A percentile compares a stretch with the other conserved stretches of the same genome.
Evolutionary conservation across 352 stramenopile genomes (phyloP).

Genomic region (Phytophthora citricola): DNA sequence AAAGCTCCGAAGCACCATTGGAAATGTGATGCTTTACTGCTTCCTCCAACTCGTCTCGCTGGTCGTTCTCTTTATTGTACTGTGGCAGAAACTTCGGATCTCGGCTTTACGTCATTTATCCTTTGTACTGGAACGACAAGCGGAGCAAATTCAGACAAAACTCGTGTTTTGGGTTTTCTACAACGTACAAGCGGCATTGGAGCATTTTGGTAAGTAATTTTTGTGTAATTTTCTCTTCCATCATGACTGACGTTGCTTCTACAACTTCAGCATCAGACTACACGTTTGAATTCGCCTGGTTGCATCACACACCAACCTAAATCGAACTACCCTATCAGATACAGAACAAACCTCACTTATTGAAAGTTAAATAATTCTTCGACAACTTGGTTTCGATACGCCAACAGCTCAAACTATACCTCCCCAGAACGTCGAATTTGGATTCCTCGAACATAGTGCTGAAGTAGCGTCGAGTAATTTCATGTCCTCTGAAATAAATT

Average conservation of each 20-base stretch:
- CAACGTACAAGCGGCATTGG: conserved; percentile 33
- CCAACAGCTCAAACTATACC: no score
- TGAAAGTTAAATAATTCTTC: no score
- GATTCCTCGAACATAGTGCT: no score
- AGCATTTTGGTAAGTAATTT: conserved; percentile 38
- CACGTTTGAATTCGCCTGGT: conserved; percentile 42
- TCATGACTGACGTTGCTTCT: background rate
- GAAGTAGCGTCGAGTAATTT: no score
- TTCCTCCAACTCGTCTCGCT: conserved; percentile 49
- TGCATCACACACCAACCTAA: conserved; percentile 17
- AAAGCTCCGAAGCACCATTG: conserved; percentile 20
- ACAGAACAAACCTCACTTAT: no score
- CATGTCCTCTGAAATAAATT: no score
- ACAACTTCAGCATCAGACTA: conserved; percentile 33
- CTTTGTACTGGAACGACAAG: conserved; percentile 49
- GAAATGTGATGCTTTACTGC: conserved; percentile 45
- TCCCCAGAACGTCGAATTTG: no score
- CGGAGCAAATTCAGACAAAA: conserved; percentile 39
- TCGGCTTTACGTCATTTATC: conserved; percentile 36
- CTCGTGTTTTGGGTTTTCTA: conserved; percentile 54
- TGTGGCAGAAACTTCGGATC: conserved; percentile 35
- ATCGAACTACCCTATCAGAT: no score
- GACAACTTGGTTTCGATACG: no score
- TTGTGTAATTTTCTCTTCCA: background rate
- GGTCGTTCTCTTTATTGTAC: conserved; percentile 28